Conservation (phyloP, 257 asterid genomes). For the Solanum peruvianum region DNA sequence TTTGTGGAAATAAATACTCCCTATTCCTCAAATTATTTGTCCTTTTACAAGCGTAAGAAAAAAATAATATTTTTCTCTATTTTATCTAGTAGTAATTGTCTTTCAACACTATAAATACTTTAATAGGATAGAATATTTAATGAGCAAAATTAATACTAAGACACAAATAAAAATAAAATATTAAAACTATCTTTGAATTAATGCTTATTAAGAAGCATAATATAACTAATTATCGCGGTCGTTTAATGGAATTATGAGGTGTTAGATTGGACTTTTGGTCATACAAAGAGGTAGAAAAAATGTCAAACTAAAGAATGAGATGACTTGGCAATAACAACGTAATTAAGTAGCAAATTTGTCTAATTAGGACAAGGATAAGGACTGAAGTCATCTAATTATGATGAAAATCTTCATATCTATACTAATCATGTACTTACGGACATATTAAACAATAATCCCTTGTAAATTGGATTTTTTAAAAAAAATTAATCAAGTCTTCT, state of each 20-base stretch:
- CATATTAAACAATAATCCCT: not conserved
- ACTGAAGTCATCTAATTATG: not conserved
- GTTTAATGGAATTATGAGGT: not conserved
- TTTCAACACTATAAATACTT: not conserved
- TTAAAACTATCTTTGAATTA: not conserved
- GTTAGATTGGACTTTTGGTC: not conserved
- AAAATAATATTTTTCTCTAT: not conserved
- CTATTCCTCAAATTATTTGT: not conserved
- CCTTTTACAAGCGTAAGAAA: not conserved
- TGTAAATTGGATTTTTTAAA: not conserved
- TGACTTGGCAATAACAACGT: not conserved
- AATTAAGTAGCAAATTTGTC: not conserved
- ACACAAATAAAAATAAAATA: not conserved
- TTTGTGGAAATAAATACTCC: not conserved
- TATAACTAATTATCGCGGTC: not conserved
- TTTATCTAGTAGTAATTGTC: not conserved
- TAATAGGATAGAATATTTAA: not conserved
- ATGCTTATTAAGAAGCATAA: not conserved
- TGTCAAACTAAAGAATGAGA: not conserved
- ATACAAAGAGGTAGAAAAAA: not conserved
- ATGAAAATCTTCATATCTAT: not conserved
- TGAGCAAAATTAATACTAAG: not conserved
- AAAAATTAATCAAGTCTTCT: not conserved
- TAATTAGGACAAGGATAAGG: not conserved
- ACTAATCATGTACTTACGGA: not conserved